Conservation (phyloP, 2,329 filamentous ascomycete species). For the Alternaria conjuncta region DNA sequence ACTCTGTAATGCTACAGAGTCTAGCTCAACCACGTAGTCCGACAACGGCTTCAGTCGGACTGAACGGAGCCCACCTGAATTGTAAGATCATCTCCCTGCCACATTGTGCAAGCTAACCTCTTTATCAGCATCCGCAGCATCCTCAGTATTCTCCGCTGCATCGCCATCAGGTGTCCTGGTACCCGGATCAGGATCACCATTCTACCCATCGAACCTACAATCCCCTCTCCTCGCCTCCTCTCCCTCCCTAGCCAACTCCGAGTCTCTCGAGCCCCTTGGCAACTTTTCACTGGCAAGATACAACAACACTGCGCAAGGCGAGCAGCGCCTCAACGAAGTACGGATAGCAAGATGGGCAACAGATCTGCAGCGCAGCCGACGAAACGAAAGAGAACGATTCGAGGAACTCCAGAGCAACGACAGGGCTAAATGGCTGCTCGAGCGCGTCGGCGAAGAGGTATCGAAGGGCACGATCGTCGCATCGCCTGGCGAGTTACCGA, state of each 20-base stretch:
- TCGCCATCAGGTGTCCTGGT: constrained; percentile 50
- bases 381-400: constrained; percentile 74
- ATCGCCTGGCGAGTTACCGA: constrained; percentile 29
- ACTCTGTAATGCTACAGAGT: constrained; percentile 37
- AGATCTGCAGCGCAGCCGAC: constrained; percentile 77
- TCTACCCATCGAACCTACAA: constrained; percentile 42
- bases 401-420: constrained; percentile 66
- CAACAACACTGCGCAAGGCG: constrained; percentile 58
- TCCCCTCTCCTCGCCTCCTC: constrained; percentile 46
- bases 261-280: constrained; percentile 31
- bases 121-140: constrained; percentile 38
- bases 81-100: constrained; percentile 17
- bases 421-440: constrained; percentile 72
- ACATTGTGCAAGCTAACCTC: constrained; percentile 16
- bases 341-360: constrained; percentile 81
- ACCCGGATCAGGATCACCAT: constrained; percentile 43
- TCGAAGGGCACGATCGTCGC: constrained; percentile 38
- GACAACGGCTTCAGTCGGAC: constrained; percentile 39
- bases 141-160: constrained; percentile 44
- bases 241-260: constrained; percentile 39
- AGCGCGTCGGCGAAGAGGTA: constrained; percentile 72
- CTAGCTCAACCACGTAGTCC: constrained; percentile 33
- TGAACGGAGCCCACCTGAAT: constrained; percentile 32
- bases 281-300: constrained; percentile 56
- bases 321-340: constrained; percentile 70